phyloP scores from a whole-genome alignment of 805 yeast genomes.

The Pichia ethanolica region DNA sequence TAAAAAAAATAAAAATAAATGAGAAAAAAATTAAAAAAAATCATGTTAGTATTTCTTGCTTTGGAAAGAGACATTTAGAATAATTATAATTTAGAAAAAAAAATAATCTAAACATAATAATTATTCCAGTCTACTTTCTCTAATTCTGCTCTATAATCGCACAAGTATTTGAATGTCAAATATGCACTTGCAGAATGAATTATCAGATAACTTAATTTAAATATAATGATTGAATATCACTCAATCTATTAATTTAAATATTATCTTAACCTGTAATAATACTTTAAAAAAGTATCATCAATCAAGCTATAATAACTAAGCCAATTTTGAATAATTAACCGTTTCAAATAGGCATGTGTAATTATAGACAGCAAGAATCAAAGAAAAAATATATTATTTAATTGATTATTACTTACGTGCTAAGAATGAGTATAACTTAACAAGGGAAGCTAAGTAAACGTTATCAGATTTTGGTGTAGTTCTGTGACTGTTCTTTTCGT shows the following conservation, averaged over 20 bases:
- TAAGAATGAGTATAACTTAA: conserved; percentile 96
- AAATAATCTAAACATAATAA: not conserved
- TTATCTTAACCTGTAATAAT: not conserved
- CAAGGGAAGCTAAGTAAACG: conserved; percentile 96
- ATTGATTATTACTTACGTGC: conserved; percentile 74
- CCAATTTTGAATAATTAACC: not conserved
- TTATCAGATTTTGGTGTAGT: conserved; percentile 99
- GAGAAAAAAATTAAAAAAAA: not conserved
- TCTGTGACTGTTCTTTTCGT: conserved; percentile 93
- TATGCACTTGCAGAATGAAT: conserved; percentile 27
- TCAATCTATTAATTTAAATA: too few relatives aligned
- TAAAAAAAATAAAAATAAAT: not conserved
- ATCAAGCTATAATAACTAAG: not conserved
- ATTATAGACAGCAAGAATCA: conserved; percentile 21
- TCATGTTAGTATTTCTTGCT: conserved; percentile 15
- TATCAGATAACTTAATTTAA: too few relatives aligned
- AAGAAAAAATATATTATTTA: conserved; percentile 5
- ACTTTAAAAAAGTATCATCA: not conserved
- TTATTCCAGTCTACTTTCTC: conserved; percentile 1
- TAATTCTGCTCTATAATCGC: conserved; percentile 46
- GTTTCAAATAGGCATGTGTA: not conserved
- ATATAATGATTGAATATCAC: too few relatives aligned
- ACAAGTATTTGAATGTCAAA: conserved; percentile 13
- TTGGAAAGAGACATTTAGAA: not conserved
- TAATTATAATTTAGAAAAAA: not conserved